A percentile compares a stretch with the other conserved stretches of the same genome.
phyloP scores from a whole-genome alignment of 2,329 filamentous ascomycete species.

The Parastagonospora avenae region DNA sequence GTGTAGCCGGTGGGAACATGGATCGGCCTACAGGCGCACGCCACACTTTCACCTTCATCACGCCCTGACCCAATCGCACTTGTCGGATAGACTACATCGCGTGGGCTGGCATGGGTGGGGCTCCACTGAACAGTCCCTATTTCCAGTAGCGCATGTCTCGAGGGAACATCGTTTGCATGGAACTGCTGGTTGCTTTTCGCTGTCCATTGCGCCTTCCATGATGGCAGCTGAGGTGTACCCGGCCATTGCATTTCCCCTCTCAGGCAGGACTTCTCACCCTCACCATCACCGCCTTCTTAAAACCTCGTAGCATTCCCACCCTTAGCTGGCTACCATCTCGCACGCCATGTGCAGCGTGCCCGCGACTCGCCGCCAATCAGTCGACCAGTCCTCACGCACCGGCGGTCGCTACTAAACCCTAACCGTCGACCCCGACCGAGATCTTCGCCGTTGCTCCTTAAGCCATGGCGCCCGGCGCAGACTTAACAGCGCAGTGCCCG shows the following conservation, averaged over 20 bases:
- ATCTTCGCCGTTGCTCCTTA: slow-evolving; percentile 29
- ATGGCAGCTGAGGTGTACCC: not conserved
- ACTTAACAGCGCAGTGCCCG: slow-evolving; percentile 32
- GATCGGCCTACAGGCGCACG: not conserved
- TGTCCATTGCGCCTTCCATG: slow-evolving; percentile 1
- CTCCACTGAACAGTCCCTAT: slow-evolving; percentile 1
- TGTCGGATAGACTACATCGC: not conserved
- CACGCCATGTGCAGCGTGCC: slow-evolving; percentile 22
- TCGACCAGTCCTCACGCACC: slow-evolving; percentile 12
- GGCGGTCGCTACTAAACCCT: slow-evolving; percentile 22
- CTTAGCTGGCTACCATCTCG: no score
- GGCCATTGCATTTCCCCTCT: not conserved
- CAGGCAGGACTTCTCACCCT: no score
- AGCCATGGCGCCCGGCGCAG: slow-evolving; percentile 36
- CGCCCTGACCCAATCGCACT: slow-evolving; percentile 1
- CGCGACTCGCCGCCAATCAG: slow-evolving; percentile 27
- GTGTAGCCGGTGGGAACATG: not conserved
- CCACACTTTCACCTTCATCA: slow-evolving; percentile 2
- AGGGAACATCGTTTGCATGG: slow-evolving; percentile 6
- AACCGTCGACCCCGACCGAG: slow-evolving; percentile 24
- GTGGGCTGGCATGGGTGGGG: not conserved
- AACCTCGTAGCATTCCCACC: not conserved
- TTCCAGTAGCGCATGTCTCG: slow-evolving; percentile 3
- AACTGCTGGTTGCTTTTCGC: slow-evolving; percentile 11
- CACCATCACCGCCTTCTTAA: slow-evolving; percentile 8